Percentiles rank a stretch among this genome's conserved stretches.
phyloP scores from a whole-genome alignment of 2,329 filamentous ascomycete genomes.

The Xylaria sp. region DNA sequence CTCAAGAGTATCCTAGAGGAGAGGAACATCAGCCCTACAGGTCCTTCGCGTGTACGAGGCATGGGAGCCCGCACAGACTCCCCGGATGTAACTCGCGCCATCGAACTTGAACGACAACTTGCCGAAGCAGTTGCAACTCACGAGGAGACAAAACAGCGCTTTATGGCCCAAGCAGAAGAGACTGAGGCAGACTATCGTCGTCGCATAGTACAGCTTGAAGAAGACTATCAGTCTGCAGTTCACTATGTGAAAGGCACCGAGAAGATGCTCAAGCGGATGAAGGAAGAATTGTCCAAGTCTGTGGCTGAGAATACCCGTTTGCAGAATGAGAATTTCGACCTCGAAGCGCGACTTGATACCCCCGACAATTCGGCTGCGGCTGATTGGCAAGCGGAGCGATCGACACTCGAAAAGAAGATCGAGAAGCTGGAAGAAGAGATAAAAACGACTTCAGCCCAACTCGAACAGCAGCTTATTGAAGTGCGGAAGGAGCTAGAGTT shows the following conservation, averaged over 20 bases:
- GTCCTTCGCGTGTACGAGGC: constrained; percentile 75
- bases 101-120: constrained; percentile 90
- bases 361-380: constrained; percentile 58
- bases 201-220: constrained; percentile 92
- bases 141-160: constrained; percentile 82
- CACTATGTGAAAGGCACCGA: constrained; percentile 99
- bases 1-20: constrained; percentile 93
- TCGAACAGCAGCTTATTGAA: constrained; percentile 77
- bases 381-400: constrained; percentile 81
- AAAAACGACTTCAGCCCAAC: constrained; percentile 69
- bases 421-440: constrained; percentile 76
- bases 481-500: constrained; percentile 76
- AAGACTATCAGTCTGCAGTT: constrained; percentile 96
- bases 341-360: constrained; percentile 62
- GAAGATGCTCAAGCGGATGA: constrained; percentile 99
- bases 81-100: constrained; percentile 81
- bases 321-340: constrained; percentile 80
- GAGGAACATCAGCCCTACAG: constrained; percentile 83
- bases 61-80: constrained; percentile 80
- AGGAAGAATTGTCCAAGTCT: constrained; percentile 93
- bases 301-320: constrained; percentile 87
- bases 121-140: constrained; percentile 80
- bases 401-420: constrained; percentile 74
- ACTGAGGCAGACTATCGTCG: constrained; percentile 91
- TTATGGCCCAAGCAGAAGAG: constrained; percentile 84